phyloP scores from a whole-genome alignment of 78 protist species.

The Isochrysis galbana region DNA sequence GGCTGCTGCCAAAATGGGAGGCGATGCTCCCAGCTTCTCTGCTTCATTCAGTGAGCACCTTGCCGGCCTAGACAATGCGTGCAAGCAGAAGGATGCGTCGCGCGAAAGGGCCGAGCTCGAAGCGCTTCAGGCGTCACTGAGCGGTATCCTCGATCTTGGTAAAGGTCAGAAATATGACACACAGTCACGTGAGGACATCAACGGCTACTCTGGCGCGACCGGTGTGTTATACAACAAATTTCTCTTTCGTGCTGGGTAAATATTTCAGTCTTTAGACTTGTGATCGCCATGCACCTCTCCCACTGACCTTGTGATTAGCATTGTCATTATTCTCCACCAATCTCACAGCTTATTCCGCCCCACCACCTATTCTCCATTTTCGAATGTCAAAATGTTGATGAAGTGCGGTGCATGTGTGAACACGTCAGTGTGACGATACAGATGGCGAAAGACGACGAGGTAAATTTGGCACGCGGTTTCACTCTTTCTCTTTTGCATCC shows the following conservation, averaged over 20 bases:
- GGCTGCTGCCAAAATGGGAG: not conserved
- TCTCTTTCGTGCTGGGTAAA: constrained; percentile 6
- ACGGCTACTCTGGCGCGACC: not conserved
- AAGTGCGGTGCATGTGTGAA: no score
- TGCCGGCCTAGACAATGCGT: not conserved
- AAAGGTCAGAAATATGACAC: not conserved
- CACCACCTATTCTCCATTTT: no score
- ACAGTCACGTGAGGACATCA: not conserved
- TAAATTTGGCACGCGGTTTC: no score
- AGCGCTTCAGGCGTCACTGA: not conserved
- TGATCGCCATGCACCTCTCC: no score
- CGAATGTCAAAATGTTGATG: no score
- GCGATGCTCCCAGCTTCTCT: not conserved
- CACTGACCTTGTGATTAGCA: no score
- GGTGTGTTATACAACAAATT: not conserved
- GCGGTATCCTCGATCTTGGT: not conserved
- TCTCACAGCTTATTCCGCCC: no score
- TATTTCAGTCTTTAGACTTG: no score
- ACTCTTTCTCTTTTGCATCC: no score
- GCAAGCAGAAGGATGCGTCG: not conserved
- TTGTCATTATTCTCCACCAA: no score
- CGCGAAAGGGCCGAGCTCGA: not conserved
- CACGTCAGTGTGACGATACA: no score
- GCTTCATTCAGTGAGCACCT: not conserved
- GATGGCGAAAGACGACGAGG: no score